Base-by-base conservation (phyloP, 345 rosid genomes). In the Cardiospermum halicacabum region DNA sequence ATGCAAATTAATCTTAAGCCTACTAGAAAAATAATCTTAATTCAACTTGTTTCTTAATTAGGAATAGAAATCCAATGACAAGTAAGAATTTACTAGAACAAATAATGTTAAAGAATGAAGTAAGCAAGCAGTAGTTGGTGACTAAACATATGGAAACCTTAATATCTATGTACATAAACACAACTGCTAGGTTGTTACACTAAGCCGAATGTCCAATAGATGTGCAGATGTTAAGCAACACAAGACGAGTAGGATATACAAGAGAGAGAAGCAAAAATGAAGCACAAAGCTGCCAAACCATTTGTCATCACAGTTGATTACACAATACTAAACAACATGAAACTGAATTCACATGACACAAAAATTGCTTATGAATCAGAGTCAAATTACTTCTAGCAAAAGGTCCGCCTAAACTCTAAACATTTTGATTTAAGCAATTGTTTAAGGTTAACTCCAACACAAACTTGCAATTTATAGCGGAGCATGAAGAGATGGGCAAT, bases 1-100 rank as follows among this genome's bases (percentile, higher is more conserved):
- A n/a, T 51, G 16, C 59, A 75, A 67, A 30, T 16, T 51, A 51
- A 3, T 1, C 28, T 50, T 49, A 26, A 57, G 51, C 56, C 40
- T 69, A 45, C 49, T 19, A 49, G n/a, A 63, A 58, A 3, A 22
- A n/a, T n/a, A n/a, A 45, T 48, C 30, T 37, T 1, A 37, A 13
- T 34, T 19, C 58, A 34, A 24, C 51, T 34, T 10, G 27, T 21
- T 34, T 39, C 21, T 9, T 5, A 49, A 50, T 25, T 62, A 31
- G 62, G 11, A 56, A 36, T 13, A 36, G 25, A 24, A 22, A 51
- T 32, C 15, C 22, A 8, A 51, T 64, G 11, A 34, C 28, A 64
- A n/a, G 48, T 9, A 36, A 24, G 26, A 59, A 11, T 11, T 39
- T 51, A 24, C 5, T 36, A 2, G 21, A 21, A 22, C 53, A 42